Evolutionary conservation across 306 rosid genomes (phyloP).

Genomic region (Castanea mollissima): DNA sequence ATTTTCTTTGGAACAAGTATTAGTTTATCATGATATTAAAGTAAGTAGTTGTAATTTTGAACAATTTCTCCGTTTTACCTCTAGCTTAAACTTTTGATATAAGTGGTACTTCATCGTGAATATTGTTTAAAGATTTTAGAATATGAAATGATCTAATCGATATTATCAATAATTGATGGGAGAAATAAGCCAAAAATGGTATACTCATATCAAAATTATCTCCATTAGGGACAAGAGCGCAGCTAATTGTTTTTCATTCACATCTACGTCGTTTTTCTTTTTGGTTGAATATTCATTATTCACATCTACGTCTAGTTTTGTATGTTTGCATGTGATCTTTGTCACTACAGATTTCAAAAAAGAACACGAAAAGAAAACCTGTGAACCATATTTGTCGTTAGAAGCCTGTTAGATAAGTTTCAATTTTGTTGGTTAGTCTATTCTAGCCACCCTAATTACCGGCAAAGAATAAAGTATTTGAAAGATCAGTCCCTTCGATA

Average conservation of each 20-base stretch:
- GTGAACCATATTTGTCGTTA: not conserved
- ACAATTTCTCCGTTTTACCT: too few relatives aligned
- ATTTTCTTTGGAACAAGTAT: too few relatives aligned
- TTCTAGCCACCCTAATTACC: conserved; percentile 11
- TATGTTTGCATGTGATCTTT: not conserved
- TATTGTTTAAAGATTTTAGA: too few relatives aligned
- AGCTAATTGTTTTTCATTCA: not conserved
- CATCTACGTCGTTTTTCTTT: too few relatives aligned
- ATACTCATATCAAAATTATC: too few relatives aligned
- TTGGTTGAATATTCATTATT: not conserved
- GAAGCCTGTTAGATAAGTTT: not conserved
- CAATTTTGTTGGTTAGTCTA: conserved; percentile 27
- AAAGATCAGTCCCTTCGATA: not conserved
- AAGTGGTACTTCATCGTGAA: too few relatives aligned
- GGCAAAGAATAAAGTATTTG: conserved; percentile 6
- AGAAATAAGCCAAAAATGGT: too few relatives aligned
- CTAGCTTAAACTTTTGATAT: too few relatives aligned
- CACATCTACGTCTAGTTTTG: not conserved
- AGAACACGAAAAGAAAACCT: not conserved
- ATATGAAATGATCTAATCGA: too few relatives aligned
- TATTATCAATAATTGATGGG: too few relatives aligned
- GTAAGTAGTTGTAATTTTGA: too few relatives aligned
- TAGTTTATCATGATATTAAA: too few relatives aligned
- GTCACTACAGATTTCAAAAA: not conserved
- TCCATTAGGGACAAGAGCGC: not conserved